These are phyloP conservation scores for Geotrichum histeridarum DNA, from an alignment of 1,139 yeast genomes.

Conservation along the genomic window DNA sequence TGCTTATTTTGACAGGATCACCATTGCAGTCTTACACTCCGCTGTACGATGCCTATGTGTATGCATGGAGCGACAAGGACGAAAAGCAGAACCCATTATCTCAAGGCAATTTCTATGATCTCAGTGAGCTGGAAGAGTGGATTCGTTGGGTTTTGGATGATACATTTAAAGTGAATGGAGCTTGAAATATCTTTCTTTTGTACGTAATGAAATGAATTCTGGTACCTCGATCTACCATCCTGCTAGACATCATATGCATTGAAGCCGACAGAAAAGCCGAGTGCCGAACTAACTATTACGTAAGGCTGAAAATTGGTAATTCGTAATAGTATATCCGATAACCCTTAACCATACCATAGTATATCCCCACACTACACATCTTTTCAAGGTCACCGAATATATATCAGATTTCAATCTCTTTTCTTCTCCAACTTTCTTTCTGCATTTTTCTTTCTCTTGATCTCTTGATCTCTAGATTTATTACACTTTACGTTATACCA, in stretches of 20 bases:
- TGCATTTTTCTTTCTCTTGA: slow-evolving; percentile 10
- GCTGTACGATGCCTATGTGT: slow-evolving; percentile 35
- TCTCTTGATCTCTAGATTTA: not conserved
- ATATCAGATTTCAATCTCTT: not conserved
- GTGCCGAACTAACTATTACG: not conserved
- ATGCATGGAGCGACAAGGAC: slow-evolving; percentile 27
- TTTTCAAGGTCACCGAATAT: not conserved
- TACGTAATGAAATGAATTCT: not conserved
- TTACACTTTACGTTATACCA: not conserved
- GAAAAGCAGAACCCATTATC: slow-evolving; percentile 39
- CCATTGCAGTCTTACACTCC: slow-evolving; percentile 33
- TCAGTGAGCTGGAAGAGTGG: slow-evolving; percentile 61
- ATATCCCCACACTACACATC: not conserved
- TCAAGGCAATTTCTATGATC: slow-evolving; percentile 46
- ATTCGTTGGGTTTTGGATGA: slow-evolving; percentile 49
- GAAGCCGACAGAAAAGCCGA: not conserved
- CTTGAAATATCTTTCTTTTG: no score
- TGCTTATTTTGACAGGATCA: slow-evolving; percentile 30
- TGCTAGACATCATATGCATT: no score
- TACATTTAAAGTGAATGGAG: not conserved
- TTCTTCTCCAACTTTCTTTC: not conserved
- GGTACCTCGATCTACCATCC: not conserved
- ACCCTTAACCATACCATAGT: not conserved
- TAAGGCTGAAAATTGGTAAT: not conserved
- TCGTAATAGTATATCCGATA: not conserved